Percentiles rank a stretch among this genome's conserved stretches.
phyloP scores from a whole-genome alignment of 768 basidiomycete genomes.

The Coprinopsis sp. region DNA sequence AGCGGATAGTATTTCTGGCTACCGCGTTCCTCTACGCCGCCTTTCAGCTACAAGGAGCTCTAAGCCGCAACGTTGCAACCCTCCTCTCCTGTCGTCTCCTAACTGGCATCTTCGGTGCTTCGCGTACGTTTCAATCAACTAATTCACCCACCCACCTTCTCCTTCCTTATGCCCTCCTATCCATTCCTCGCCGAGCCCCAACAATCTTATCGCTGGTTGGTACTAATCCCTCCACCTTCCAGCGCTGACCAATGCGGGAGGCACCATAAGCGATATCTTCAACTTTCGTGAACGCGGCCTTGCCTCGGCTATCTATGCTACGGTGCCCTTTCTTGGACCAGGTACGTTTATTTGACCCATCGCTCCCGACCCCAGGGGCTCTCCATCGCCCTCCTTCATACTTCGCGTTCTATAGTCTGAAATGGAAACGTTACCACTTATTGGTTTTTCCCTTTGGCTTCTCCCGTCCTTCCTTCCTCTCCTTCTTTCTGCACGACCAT shows the following conservation, averaged over 20 bases:
- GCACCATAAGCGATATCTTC: conserved; percentile 56
- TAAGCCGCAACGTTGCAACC: conserved; percentile 43
- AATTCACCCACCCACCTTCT: not conserved
- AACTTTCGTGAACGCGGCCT: conserved; percentile 54
- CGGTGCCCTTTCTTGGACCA: conserved; percentile 55
- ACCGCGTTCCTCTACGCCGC: conserved; percentile 47
- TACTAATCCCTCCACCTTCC: too few relatives aligned
- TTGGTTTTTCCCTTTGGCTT: not conserved
- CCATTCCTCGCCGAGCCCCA: conserved; percentile 7
- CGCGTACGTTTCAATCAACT: conserved; percentile 33
- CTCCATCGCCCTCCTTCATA: too few relatives aligned
- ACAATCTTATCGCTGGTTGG: not conserved
- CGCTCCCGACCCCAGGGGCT: not conserved
- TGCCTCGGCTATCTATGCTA: conserved; percentile 55
- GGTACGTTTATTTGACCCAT: conserved; percentile 25
- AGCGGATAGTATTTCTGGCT: conserved; percentile 49
- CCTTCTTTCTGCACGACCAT: not conserved
- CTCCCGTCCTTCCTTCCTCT: not conserved
- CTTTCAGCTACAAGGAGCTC: conserved; percentile 50
- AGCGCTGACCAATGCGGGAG: conserved; percentile 59
- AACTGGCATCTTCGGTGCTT: conserved; percentile 55
- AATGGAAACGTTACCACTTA: too few relatives aligned
- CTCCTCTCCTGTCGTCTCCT: conserved; percentile 50
- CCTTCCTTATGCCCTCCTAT: conserved; percentile 5
- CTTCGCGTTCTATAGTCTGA: too few relatives aligned